Conservation (phyloP, 2,329 filamentous ascomycete genomes). For the Colletotrichum sp. region DNA sequence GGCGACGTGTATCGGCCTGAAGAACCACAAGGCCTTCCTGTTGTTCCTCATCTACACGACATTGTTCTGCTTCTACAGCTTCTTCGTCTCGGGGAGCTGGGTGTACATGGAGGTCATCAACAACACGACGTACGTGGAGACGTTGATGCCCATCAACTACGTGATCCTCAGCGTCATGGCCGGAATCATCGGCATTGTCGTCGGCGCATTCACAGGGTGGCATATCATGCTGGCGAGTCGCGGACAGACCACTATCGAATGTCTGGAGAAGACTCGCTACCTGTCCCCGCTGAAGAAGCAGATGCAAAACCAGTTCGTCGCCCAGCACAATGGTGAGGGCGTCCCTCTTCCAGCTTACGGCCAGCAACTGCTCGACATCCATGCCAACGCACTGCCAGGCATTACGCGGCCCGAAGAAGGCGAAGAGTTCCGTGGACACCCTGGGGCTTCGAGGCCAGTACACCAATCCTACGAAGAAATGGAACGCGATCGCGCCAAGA, state of each 20-base stretch:
- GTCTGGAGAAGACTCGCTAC: conserved; percentile 93
- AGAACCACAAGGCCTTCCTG: conserved; percentile 95
- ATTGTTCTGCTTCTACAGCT: conserved; percentile 82
- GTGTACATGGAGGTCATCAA: conserved; percentile 83
- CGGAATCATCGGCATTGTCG: conserved; percentile 89
- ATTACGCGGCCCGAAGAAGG: conserved; percentile 84
- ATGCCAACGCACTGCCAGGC: conserved; percentile 81
- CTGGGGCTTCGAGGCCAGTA: conserved; percentile 40
- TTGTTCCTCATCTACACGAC: conserved; percentile 91
- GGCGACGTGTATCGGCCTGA: conserved; percentile 90
- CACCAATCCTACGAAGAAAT: conserved; percentile 60
- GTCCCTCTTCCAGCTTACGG: conserved; percentile 64
- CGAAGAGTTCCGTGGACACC: conserved; percentile 56
- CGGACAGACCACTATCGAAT: conserved; percentile 95
- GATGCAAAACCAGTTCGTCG: conserved; percentile 67
- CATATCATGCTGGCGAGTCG: conserved; percentile 81
- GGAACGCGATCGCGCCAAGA: conserved; percentile 59
- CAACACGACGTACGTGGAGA: conserved; percentile 74
- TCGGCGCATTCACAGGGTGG: conserved; percentile 90
- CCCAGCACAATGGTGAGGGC: conserved; percentile 57
- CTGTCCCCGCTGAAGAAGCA: conserved; percentile 78
- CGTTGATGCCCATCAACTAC: conserved; percentile 86
- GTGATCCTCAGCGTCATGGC: conserved; percentile 86
- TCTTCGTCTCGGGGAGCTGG: conserved; percentile 80
- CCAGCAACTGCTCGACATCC: conserved; percentile 80